A percentile compares a stretch with the other conserved stretches of the same genome.
These are phyloP conservation scores for Cydonia oblonga DNA, from an alignment of 331 rosid species.

Conservation along the genomic window DNA sequence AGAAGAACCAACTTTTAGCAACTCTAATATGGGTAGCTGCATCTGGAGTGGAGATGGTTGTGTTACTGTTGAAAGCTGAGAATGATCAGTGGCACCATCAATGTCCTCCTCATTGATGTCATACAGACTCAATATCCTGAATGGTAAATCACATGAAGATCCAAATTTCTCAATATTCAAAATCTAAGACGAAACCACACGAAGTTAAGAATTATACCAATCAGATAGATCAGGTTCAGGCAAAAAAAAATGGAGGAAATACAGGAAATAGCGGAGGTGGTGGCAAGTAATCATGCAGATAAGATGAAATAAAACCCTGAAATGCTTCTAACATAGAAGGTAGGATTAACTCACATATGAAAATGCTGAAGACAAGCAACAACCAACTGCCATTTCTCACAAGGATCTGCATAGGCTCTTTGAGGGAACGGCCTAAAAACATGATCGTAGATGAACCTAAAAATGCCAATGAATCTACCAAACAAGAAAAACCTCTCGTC, in stretches of 20 bases:
- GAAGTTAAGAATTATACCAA: not conserved
- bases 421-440: constrained; percentile 98
- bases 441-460: constrained; percentile 85
- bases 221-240: not conserved
- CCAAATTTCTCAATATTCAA: not conserved
- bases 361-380: constrained; percentile 86
- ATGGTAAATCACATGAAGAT: not conserved
- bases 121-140: constrained; percentile 77
- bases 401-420: constrained; percentile 76
- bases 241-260: not conserved
- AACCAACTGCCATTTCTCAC: constrained; percentile 92
- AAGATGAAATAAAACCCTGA: not conserved
- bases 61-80: constrained; percentile 45
- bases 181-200: not conserved
- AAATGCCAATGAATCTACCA: constrained; percentile 88
- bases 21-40: constrained; percentile 80
- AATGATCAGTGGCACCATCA: constrained; percentile 52
- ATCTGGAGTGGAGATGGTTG: constrained; percentile 63
- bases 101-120: constrained; percentile 73
- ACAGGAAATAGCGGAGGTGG: not conserved
- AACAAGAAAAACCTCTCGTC: not conserved
- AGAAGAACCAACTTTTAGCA: constrained; percentile 58
- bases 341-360: constrained; percentile 57
- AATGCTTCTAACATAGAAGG: not conserved
- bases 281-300: not conserved